Evolutionary conservation across 2,329 filamentous ascomycete genomes (phyloP), one percentile per base, ranked within the genome.

Genomic region (Apiospora kogelbergensis): DNA sequence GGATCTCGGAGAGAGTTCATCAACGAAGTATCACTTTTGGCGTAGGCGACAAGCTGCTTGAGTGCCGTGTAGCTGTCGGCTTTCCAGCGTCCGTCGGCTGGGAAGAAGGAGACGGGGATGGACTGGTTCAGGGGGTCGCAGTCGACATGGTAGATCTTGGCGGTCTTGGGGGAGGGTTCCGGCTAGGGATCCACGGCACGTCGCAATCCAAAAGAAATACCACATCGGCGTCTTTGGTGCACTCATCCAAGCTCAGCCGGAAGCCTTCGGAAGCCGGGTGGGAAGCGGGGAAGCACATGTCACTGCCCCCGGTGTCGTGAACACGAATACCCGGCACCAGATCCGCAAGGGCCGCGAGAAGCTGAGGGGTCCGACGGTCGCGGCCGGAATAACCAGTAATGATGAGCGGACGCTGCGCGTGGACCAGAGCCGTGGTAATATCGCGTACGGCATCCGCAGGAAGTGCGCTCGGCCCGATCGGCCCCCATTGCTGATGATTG

Each of bases 171-270:
- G 90, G 90, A 63, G 85, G 84, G 80, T 87, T 90, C 70, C 86
- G 86, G 0, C 88, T 90, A 17, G 87, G 87, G 67, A 92, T 90
- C 89, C 89, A 92, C 0, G 90, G 90, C 0, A 92, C 88, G 74
- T 92, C 90, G 71, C 89, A 91, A 76, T 93, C 90, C 17, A 91
- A 79, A 2, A 92, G 84, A 5, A 93, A 75, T 57, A 92, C 90
- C 53, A 91, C 81, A 73, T 92, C 90, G 0, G 90, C 89, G 0
- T 86, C 85, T 70, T 81, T 83, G 74, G 90, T 89, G 65, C 81
- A 82, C 1, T 89, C 85, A 60, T 92, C 87, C 1, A 84, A 82
- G 7, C 88, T 86, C 70, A 87, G 90, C 13, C 86, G 83, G 41
- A 90, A 75, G 2, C 90, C 84, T 33, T 86, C 73, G 15, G 79